phyloP scores from a whole-genome alignment of 2,329 filamentous ascomycete species.

The Neonectria sp. region DNA sequence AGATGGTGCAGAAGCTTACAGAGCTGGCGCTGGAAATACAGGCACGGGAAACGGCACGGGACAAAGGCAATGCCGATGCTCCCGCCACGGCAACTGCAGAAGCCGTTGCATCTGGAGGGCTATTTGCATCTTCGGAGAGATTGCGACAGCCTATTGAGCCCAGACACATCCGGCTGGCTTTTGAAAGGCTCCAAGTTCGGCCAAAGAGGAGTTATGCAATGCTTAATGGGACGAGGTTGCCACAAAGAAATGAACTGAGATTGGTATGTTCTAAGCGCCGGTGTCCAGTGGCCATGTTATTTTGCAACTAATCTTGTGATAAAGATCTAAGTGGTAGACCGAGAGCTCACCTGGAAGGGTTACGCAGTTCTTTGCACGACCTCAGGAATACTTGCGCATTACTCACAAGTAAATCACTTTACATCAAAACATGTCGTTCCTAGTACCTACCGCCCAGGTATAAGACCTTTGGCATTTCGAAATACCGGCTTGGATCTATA shows the following conservation, averaged over 20 bases:
- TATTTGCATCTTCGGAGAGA: background rate
- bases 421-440: too few species aligned
- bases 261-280: background rate
- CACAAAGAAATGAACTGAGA: background rate
- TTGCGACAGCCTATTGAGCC: background rate
- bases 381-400: too few species aligned
- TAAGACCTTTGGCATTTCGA: too few species aligned
- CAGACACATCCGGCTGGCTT: background rate
- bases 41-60: slow-evolving; percentile 51
- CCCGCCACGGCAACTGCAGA: background rate
- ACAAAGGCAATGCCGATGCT: background rate
- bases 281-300: background rate
- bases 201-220: background rate
- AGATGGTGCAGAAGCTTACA: slow-evolving; percentile 96
- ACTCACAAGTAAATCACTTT: too few species aligned
- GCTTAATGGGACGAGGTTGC: background rate
- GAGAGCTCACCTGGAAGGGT: background rate
- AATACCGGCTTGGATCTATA: too few species aligned
- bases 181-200: background rate
- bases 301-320: background rate
- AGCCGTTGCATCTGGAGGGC: background rate
- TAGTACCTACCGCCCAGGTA: too few species aligned
- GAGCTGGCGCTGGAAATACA: slow-evolving; percentile 96
- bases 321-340: background rate
- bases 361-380: background rate